Conservation (phyloP, 208 protist genomes). For the Trypanosoma vivax region DNA sequence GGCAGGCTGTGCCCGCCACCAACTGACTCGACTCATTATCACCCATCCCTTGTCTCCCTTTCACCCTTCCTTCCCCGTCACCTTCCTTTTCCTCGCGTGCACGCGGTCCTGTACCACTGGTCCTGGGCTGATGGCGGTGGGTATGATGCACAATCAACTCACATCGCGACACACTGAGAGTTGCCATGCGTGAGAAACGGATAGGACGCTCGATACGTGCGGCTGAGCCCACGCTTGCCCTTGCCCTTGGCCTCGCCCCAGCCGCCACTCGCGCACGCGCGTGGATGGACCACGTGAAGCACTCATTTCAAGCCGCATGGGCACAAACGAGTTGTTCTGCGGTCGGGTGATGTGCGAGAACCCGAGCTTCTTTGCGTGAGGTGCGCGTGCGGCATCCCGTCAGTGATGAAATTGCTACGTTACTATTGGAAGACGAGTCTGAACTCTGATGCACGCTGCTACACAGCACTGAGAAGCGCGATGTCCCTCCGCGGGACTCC, state of each 20-base stretch:
- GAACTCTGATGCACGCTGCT: constrained; percentile 22
- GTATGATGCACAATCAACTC: constrained; percentile 21
- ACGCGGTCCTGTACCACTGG: background rate
- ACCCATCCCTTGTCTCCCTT: background rate
- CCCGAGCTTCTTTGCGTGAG: background rate
- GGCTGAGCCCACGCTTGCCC: constrained; percentile 9
- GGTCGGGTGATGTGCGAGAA: constrained; percentile 26
- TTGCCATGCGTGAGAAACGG: constrained; percentile 17
- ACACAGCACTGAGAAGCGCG: constrained; percentile 9
- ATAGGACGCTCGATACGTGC: constrained; percentile 21
- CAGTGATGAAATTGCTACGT: constrained; percentile 15
- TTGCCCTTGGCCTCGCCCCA: background rate
- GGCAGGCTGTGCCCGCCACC: background rate
- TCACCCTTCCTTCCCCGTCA: background rate
- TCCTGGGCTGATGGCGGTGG: background rate
- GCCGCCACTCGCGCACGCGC: background rate
- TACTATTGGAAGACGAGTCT: constrained; percentile 29
- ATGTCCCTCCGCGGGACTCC: background rate
- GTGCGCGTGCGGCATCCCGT: background rate
- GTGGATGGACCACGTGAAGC: background rate
- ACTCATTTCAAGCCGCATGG: constrained; percentile 24
- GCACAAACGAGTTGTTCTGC: constrained; percentile 14
- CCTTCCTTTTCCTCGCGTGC: background rate
- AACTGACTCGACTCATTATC: constrained; percentile 1
- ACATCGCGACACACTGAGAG: constrained; percentile 24